Base-by-base conservation (phyloP, 371 early-diverging fungal species). In the Syncephalastrum contaminatum region DNA sequence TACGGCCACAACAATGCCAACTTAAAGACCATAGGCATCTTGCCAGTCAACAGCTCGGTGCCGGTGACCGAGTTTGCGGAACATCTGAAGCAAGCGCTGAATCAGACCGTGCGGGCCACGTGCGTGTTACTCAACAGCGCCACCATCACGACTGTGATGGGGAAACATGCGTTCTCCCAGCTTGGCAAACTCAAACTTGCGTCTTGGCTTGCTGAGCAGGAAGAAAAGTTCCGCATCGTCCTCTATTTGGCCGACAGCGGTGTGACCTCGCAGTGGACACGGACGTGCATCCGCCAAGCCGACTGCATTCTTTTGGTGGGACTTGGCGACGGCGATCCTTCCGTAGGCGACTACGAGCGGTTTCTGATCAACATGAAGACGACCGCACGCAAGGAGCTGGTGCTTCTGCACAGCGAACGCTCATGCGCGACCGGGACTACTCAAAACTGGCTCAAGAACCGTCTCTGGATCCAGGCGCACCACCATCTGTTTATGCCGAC, bases 281-380 rank as follows among this genome's bases (percentile, higher is more conserved):
- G 92, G 56, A 87, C 93, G 4, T 97, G 97, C 65, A 91, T 98
- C 58, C 88, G 95, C n/a, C 96, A 98, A 67, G 82, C 97, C 0
- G 99, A 98, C 73, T 95, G 96, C 64, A 90, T 97, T 53, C 65
- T 98, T 22, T 71, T 98, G 15, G 92, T 98, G 4, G 98, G 93
- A 0, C 67, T 93, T 12, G 97, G 92, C 6, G 94, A 93, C 63
- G 93, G 86, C 12, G 92, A 94, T 53, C 91, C 93, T 0, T 68
- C 86, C 0, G 87, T 97, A 3, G 95, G 97, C 45, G 96, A 95
- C 60, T 94, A 86, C 64, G 99, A 98, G 69, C 85, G 93, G 8
- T 70, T 94, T 47, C 73, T 97, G 60, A 80, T 97, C 58, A 87
- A 92, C 49, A 86, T 94, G 83, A 96, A 95, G 70, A 93, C 97